Base-by-base conservation (phyloP, 2,329 filamentous ascomycete species). In the Fusarium redolens region DNA sequence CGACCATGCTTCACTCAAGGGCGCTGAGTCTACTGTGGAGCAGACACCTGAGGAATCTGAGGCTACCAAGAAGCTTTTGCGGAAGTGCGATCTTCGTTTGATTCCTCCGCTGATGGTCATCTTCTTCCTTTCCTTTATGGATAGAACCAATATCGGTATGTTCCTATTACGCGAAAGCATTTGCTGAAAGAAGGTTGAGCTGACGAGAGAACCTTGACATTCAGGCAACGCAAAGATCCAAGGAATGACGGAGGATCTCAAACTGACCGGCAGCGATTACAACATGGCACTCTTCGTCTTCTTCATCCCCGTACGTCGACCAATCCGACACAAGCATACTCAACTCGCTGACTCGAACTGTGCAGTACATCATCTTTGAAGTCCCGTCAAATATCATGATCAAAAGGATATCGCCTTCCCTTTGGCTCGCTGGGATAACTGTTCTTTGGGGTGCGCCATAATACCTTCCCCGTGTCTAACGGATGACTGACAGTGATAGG, bases 31-130 rank as follows among this genome's bases (percentile, higher is more conserved):
- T 15, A 13, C 35, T 0, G 15, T 33, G 0, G 62, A 65, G 20
- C 35, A 41, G 11, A 15, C 60, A 7, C 28, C 12, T 6, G 60
- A 31, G 20, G 62, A 65, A 1, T 37, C 41, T 0, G 18, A 35
- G 12, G 62, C 62, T 2, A 65, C 62, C 14, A 41, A 18, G 20
- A 65, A 65, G 22, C 60, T 65, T 1, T 7, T 66, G 7, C 82
- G 92, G 90, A 81, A 94, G 93, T 75, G 92, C 88, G 81, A 94
- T 90, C 93, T 92, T 78, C 90, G 87, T 56, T 91, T 92, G 68
- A 84, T 85, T 85, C 90, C 69, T 1, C 64, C 45, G 0, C 41
- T 72, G 3, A 69, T 58, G n/a, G 75, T 81, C 74, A 25, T 73
- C 0, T 78, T 72, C 11, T 65, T 78, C 1, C 60, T 78, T 0